Evolutionary conservation across 1,139 yeast species (phyloP).

Genomic region (Diutina mesorugosa): DNA sequence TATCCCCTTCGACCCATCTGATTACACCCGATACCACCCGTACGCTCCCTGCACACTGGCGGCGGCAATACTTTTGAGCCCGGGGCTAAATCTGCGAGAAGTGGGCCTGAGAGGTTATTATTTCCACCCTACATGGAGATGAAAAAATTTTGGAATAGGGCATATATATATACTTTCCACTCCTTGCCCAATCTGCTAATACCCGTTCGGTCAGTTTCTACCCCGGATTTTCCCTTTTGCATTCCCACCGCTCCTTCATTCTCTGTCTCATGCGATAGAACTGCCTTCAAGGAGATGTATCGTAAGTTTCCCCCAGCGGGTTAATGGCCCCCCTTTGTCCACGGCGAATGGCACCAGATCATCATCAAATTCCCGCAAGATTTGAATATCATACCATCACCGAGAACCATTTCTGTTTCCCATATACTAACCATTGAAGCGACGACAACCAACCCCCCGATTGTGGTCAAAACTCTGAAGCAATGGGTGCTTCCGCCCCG

Average conservation of each 20-base stretch:
- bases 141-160: neutral
- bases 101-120: neutral
- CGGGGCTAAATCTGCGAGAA: neutral
- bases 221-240: neutral
- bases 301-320: neutral
- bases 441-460: neutral
- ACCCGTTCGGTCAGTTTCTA: neutral
- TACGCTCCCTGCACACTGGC: neutral
- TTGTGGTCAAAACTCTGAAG: conserved; percentile 39
- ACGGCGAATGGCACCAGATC: no score
- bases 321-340: neutral
- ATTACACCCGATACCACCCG: neutral
- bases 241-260: neutral
- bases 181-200: neutral
- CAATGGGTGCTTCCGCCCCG: conserved; percentile 92
- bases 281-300: neutral
- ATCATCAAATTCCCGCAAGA: no score
- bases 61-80: neutral
- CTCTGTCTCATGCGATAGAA: neutral
- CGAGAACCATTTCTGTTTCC: no score
- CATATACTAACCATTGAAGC: neutral
- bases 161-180: neutral
- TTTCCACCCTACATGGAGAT: neutral
- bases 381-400: neutral
- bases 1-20: neutral